Evolutionary conservation across 2,329 filamentous ascomycete species (phyloP).

Genomic region (Talaromyces atroroseus): DNA sequence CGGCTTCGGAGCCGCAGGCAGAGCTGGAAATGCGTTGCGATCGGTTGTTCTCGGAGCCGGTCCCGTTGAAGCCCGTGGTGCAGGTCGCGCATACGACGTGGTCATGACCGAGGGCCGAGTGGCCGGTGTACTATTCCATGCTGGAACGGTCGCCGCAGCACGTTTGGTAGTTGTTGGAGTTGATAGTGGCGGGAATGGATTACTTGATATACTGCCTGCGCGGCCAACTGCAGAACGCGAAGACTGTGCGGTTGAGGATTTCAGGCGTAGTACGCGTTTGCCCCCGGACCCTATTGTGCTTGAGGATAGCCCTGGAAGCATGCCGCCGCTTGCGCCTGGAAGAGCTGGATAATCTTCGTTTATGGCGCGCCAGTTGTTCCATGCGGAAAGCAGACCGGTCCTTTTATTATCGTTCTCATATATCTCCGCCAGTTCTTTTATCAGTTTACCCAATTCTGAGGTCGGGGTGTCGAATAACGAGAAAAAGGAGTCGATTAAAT

Average conservation of each 20-base stretch:
- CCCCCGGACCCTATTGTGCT: constrained; percentile 56
- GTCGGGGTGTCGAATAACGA: constrained; percentile 77
- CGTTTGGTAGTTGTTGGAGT: constrained; percentile 23
- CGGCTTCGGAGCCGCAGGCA: constrained; percentile 71
- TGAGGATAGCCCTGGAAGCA: constrained; percentile 50
- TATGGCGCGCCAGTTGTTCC: constrained; percentile 93
- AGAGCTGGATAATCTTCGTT: constrained; percentile 93
- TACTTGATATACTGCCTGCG: constrained; percentile 48
- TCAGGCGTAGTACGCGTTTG: constrained; percentile 58
- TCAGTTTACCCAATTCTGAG: constrained; percentile 75
- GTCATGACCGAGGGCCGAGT: constrained; percentile 21
- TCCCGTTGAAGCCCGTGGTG: constrained; percentile 16
- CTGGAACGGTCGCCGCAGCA: constrained; percentile 15
- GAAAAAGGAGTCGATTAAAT: constrained; percentile 83
- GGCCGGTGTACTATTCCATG: constrained; percentile 22
- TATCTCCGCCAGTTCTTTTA: constrained; percentile 87
- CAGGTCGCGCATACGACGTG: constrained; percentile 21
- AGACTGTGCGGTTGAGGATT: constrained; percentile 65
- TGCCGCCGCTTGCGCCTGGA: constrained; percentile 67
- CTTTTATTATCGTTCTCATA: constrained; percentile 78
- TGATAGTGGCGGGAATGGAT: constrained; percentile 44
- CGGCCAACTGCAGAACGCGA: constrained; percentile 57
- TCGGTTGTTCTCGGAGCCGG: constrained; percentile 20
- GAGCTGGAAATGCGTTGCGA: constrained; percentile 69
- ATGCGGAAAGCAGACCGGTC: constrained; percentile 69